Conservation (phyloP, 768 basidiomycete species). For the Chalciporus piperatus region DNA sequence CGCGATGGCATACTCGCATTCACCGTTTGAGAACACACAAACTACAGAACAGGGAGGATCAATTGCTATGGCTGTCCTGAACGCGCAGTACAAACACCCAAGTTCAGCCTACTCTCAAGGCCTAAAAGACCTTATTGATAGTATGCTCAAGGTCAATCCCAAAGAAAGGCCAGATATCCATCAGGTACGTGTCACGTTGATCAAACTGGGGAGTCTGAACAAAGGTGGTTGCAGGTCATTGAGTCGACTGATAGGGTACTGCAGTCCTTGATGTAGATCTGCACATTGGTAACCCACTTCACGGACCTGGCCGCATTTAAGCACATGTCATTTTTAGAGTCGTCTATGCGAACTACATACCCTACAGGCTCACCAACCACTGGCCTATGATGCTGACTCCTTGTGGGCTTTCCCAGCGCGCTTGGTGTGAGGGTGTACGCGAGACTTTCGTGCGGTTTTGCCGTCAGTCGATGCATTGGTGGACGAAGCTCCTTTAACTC, state of each 20-base stretch:
- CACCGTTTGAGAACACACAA: constrained; percentile 92
- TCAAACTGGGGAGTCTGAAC: background rate
- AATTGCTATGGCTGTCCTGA: constrained; percentile 96
- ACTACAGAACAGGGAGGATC: constrained; percentile 94
- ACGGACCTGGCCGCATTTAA: constrained; percentile 1
- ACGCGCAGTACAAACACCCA: constrained; percentile 91
- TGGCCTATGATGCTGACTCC: background rate
- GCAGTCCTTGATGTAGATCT: constrained; percentile 48
- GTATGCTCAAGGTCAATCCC: constrained; percentile 82
- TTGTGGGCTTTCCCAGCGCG: constrained; percentile 1
- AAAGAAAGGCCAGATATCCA: constrained; percentile 82
- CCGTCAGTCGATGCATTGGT: background rate
- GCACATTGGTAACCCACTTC: background rate
- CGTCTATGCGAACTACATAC: constrained; percentile 9
- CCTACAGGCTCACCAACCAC: background rate
- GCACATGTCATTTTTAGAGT: constrained; percentile 5
- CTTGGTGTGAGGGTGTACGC: background rate
- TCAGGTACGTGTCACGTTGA: constrained; percentile 47
- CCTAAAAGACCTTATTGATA: constrained; percentile 76
- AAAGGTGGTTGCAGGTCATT: constrained; percentile 50
- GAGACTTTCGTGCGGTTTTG: constrained; percentile 4
- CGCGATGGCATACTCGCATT: constrained; percentile 92
- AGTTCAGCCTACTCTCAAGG: constrained; percentile 83
- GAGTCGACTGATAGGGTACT: constrained; percentile 61
- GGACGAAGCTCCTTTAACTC: constrained; percentile 1